Percentiles rank a stretch among this genome's conserved stretches.
Evolutionary conservation across 768 basidiomycete species (phyloP).

Genomic region (Nevesoporus exiguus): DNA sequence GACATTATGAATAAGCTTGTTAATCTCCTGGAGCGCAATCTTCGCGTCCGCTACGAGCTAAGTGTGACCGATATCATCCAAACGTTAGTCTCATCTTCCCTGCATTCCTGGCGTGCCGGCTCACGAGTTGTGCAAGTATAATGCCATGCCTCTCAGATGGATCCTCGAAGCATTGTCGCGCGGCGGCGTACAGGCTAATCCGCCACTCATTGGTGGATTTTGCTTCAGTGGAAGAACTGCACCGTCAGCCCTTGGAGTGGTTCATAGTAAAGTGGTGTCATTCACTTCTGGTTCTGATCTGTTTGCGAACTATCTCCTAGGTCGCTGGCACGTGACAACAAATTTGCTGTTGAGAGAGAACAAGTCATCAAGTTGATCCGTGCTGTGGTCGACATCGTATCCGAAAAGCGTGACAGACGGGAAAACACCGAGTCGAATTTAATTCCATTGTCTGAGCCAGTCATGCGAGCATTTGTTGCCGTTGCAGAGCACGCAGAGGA

Average conservation of each 20-base stretch:
- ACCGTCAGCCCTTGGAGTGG: slow-evolving; percentile 74
- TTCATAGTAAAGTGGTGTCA: slow-evolving; percentile 79
- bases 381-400: slow-evolving; percentile 72
- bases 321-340: slow-evolving; percentile 81
- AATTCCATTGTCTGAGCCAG: slow-evolving; percentile 66
- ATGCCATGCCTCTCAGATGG: slow-evolving; percentile 74
- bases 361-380: slow-evolving; percentile 91
- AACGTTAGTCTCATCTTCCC: slow-evolving; percentile 50
- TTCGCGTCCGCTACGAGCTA: slow-evolving; percentile 76
- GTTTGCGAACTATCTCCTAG: slow-evolving; percentile 37
- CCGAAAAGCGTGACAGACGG: slow-evolving; percentile 46
- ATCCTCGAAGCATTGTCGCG: slow-evolving; percentile 67
- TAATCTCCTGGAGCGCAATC: slow-evolving; percentile 60
- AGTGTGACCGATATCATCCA: slow-evolving; percentile 66
- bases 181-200: slow-evolving; percentile 80
- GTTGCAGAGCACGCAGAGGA: slow-evolving; percentile 93
- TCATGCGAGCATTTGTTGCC: slow-evolving; percentile 88
- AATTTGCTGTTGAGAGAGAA: slow-evolving; percentile 81
- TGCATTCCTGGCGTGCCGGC: slow-evolving; percentile 5
- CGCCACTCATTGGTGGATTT: slow-evolving; percentile 74
- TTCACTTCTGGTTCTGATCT: neutral
- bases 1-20: slow-evolving; percentile 66
- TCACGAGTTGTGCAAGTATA: slow-evolving; percentile 48
- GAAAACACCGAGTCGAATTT: slow-evolving; percentile 38
- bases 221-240: slow-evolving; percentile 64